Evolutionary conservation across 2,329 filamentous ascomycete species (phyloP).

Genomic region (Aureobasidium sp.): DNA sequence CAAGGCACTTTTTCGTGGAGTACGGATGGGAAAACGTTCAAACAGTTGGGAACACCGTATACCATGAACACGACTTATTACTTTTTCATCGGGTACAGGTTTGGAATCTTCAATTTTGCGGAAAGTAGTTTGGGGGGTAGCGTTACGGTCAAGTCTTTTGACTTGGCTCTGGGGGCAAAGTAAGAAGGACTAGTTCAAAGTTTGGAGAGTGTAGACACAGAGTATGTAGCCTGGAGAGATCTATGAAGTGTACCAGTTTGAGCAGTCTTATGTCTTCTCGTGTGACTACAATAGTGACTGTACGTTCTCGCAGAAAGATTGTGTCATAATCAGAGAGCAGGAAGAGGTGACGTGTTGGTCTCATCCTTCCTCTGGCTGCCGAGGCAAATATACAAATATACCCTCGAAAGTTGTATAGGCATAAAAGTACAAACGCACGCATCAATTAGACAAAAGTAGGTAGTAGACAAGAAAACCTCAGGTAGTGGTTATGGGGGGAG

Average conservation of each 20-base stretch:
- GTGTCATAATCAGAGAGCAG: no score
- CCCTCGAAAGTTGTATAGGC: no score
- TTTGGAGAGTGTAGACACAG: neutral
- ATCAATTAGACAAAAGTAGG: neutral
- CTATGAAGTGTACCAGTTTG: no score
- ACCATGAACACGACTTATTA: slow-evolving; percentile 28
- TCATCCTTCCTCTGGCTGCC: no score
- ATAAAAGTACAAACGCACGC: neutral
- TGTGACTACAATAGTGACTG: no score
- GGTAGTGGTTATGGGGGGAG: neutral
- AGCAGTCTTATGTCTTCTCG: no score
- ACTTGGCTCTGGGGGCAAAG: neutral
- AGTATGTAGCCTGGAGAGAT: neutral
- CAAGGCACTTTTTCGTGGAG: slow-evolving; percentile 30
- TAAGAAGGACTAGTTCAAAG: neutral
- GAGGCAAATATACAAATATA: no score
- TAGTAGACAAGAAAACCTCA: neutral
- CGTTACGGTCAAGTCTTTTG: slow-evolving; percentile 17
- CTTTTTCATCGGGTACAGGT: slow-evolving; percentile 33
- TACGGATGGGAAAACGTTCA: slow-evolving; percentile 26
- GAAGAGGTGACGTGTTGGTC: no score
- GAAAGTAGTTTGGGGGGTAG: slow-evolving; percentile 27
- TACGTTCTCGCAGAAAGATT: no score
- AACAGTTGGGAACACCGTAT: slow-evolving; percentile 24
- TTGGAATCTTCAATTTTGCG: slow-evolving; percentile 31